These are phyloP conservation scores for Silene vulgaris DNA, from an alignment of 179 eudicot species.

Conservation along the genomic window DNA sequence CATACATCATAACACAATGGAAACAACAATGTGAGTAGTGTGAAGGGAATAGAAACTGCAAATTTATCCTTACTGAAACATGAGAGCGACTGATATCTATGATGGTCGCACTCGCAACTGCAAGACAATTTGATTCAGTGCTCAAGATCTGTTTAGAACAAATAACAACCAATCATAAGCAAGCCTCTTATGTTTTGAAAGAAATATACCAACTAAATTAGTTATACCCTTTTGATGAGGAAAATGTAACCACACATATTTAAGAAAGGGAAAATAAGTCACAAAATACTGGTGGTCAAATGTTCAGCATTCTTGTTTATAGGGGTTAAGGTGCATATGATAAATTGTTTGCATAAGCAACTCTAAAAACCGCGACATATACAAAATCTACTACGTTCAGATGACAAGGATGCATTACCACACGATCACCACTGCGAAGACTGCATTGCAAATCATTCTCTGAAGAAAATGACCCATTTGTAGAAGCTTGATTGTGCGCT, in stretches of 20 bases:
- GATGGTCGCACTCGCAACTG: constrained; percentile 65
- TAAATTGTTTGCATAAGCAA: background rate
- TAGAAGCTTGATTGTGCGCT: constrained; percentile 27
- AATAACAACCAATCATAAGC: background rate
- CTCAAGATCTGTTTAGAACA: constrained; percentile 56
- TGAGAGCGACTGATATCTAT: constrained; percentile 59
- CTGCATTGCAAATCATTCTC: constrained; percentile 40
- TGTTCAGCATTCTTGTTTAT: background rate
- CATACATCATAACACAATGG: background rate
- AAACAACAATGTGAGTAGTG: constrained; percentile 9
- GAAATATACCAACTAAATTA: background rate
- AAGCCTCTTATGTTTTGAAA: background rate
- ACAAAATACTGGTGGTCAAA: constrained; percentile 1
- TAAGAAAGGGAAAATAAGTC: background rate
- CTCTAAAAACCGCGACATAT: background rate
- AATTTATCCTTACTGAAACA: constrained; percentile 59
- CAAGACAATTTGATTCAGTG: constrained; percentile 51
- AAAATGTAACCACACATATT: background rate
- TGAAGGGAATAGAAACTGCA: constrained; percentile 9
- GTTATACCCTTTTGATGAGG: background rate
- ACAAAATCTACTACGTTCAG: background rate
- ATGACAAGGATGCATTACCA: constrained; percentile 48
- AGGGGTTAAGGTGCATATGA: background rate
- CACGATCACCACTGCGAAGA: constrained; percentile 78
- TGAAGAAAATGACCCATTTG: constrained; percentile 31